Percentiles rank a stretch among this genome's conserved stretches.
Conservation (phyloP, 2,329 filamentous ascomycete genomes). For the Cladosporium sp. region DNA sequence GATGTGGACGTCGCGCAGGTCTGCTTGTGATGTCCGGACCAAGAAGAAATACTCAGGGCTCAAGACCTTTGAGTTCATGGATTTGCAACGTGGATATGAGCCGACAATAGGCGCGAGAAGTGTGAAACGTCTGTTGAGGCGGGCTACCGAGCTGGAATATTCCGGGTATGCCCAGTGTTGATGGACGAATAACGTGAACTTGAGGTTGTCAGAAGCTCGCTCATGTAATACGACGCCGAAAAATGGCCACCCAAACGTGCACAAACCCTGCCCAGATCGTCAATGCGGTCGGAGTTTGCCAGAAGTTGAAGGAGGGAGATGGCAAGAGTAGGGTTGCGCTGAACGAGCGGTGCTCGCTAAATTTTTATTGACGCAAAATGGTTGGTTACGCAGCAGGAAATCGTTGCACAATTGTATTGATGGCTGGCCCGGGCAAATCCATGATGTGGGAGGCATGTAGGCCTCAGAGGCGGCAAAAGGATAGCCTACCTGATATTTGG, state of each 20-base stretch:
- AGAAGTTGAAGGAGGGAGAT: background rate
- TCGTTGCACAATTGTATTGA: conserved; percentile 28
- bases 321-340: conserved; percentile 3
- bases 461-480: conserved; percentile 14
- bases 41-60: conserved; percentile 10
- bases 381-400: conserved; percentile 28
- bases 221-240: conserved; percentile 1
- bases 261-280: background rate
- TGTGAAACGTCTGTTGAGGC: conserved; percentile 7
- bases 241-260: background rate
- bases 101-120: conserved; percentile 14
- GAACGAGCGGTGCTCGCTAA: conserved; percentile 18
- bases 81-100: conserved; percentile 13
- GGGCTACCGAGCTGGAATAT: conserved; percentile 9
- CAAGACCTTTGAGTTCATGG: conserved; percentile 16
- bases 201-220: background rate
- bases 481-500: conserved; percentile 12
- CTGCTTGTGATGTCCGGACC: conserved; percentile 14
- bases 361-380: conserved; percentile 19
- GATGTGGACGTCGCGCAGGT: conserved; percentile 19
- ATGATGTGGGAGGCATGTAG: conserved; percentile 16
- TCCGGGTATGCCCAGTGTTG: conserved; percentile 4
- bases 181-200: background rate
- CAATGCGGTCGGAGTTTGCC: background rate
- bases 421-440: conserved; percentile 15